Evolutionary conservation across 2,329 filamentous ascomycete species (phyloP), one percentile per base, ranked within the genome.

Genomic region (Botrytis medusae): DNA sequence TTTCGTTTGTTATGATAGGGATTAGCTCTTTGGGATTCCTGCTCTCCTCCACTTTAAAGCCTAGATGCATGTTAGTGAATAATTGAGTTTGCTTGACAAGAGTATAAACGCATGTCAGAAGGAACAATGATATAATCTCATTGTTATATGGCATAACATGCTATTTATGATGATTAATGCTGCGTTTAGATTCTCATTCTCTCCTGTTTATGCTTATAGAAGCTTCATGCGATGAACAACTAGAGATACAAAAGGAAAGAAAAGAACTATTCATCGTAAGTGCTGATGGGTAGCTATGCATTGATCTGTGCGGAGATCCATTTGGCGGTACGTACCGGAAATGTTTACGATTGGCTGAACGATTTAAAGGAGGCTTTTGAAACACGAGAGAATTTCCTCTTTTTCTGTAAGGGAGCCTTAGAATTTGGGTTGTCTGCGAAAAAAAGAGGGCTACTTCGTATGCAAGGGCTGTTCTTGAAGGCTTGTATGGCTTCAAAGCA

Each of bases 221-320:
- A 63, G 10, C 7, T 44, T 63, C 61, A 42, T 29, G 40, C 25
- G 16, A 29, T 42, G 14, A 34, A 65, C 10, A 16, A 4, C 7
- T 8, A 7, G n/a, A 20, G 14, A 34, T 34, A 18, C 46, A 20
- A 16, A n/a, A 34, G 42, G 29, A 65, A 65, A 48, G 40, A 25
- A 48, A 51, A 37, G 18, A 48, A 48, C 14, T 1, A 65, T 6
- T 22, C 29, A 37, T 37, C 32, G 32, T 37, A 16, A n/a, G 3
- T 54, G 48, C 48, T 54, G 14, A n/a, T 6, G 48, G 48, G 25
- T 54, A n/a, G 10, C 16, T n/a, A n/a, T 42, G 37, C 60, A 42
- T 63, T 42, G n/a, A 63, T 63, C 61, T 63, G 61, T 63, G 61
- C 40, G n/a, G n/a, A 63, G 10, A 63, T 29, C 40, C 25, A 29